Evolutionary conservation across 305 asterid genomes (phyloP).

Genomic region (Ilex paraguariensis): DNA sequence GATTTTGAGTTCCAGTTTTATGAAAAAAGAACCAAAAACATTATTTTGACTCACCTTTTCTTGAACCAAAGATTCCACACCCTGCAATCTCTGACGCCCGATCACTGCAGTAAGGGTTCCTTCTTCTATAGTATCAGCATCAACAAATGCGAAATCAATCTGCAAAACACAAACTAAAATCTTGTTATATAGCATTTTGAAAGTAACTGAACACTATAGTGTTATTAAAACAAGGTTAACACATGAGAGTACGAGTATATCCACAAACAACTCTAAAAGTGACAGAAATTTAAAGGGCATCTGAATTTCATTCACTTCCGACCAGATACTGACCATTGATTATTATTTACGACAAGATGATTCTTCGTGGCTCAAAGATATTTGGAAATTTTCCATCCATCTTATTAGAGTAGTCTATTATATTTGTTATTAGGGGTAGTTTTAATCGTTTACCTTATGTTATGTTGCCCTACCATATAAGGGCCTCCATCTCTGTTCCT

Average conservation of each 20-base stretch:
- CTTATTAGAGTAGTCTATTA: too few relatives aligned
- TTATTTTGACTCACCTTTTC: conserved; percentile 44
- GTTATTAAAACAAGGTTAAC: neutral
- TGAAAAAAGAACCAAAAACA: neutral
- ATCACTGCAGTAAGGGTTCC: conserved; percentile 54
- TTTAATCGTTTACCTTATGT: too few relatives aligned
- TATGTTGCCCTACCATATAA: too few relatives aligned
- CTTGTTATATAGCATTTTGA: neutral
- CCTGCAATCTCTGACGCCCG: conserved; percentile 59
- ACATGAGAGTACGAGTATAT: neutral
- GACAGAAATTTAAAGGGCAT: neutral
- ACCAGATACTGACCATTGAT: too few relatives aligned
- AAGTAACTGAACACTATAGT: neutral
- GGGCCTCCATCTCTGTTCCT: neutral
- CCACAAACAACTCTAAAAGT: neutral
- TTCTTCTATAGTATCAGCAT: conserved; percentile 69
- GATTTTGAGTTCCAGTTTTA: neutral
- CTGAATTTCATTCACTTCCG: neutral
- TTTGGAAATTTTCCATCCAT: too few relatives aligned
- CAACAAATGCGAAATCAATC: conserved; percentile 63
- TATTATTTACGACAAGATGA: too few relatives aligned
- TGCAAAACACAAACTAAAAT: conserved; percentile 19
- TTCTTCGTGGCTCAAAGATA: too few relatives aligned
- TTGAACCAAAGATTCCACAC: conserved; percentile 61
- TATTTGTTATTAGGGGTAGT: too few relatives aligned